Evolutionary conservation across 2,329 filamentous ascomycete species (phyloP), one percentile per base, ranked within the genome.

Genomic region (Bipolaris victoriae): DNA sequence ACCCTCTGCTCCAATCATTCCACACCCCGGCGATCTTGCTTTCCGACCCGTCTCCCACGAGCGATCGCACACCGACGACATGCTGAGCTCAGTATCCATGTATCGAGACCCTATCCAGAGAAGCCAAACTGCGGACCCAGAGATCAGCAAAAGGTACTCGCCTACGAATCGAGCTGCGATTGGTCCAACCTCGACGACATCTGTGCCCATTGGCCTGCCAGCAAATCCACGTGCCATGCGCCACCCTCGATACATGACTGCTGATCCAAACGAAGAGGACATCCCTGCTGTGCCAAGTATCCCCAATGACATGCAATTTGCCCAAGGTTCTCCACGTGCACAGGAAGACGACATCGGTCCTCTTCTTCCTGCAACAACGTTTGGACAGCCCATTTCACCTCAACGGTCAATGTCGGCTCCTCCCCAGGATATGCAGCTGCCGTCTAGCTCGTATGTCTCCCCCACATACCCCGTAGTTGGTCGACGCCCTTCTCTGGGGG

Each of bases 201-300:
- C 82, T 13, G 79, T 79, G 1, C 83, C 85, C 5, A 84, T 94
- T 49, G 93, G 92, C 0, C 83, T 97, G n/a, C 92, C 94, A 13
- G 91, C 92, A 2, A 97, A 93, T 0, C 93, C 94, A 29, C 88
- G 91, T 78, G 92, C 92, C 1, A 96, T 97, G 92, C 86, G 90
- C 18, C 87, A 96, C 72, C 85, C 86, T 1, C 87, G 91, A 41
- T 87, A 94, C 65, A 83, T 83, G 73, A 84, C 86, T 63, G 77
- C 82, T 2, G 84, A 88, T 56, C 79, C 82, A 40, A 79, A 78
- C 45, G 75, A 79, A 33, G 80, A 83, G 15, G 73, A 76, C 31
- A 79, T 82, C 22, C 84, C 84, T 22, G 80, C 81, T n/a, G 80
- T 86, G 10, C 81, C 84, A 29, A 79, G 82, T 55, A 80, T 86